Conservation (phyloP, 2,329 filamentous ascomycete genomes). For the Nectriaceae sp. region DNA sequence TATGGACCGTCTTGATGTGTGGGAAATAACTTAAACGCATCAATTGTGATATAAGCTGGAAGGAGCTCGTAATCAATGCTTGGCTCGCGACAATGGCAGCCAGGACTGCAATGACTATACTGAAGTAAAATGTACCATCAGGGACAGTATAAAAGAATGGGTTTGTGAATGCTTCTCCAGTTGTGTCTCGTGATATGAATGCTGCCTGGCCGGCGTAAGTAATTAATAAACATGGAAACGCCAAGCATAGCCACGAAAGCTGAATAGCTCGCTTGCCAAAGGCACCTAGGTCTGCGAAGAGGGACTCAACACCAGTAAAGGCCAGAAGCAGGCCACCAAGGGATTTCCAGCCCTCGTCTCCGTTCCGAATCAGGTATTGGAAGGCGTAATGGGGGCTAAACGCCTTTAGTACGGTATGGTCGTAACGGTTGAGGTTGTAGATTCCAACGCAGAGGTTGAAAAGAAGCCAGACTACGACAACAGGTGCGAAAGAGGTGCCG, state of each 20-base stretch:
- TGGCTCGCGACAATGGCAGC: conserved; percentile 77
- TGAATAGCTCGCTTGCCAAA: conserved; percentile 72
- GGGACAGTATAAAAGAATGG: conserved; percentile 75
- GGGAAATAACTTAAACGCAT: conserved; percentile 75
- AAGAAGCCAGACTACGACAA: conserved; percentile 67
- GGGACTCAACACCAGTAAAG: conserved; percentile 77
- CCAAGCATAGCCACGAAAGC: conserved; percentile 69
- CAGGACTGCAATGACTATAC: conserved; percentile 67
- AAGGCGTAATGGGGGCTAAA: conserved; percentile 63
- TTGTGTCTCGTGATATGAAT: conserved; percentile 63
- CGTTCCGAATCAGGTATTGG: conserved; percentile 60
- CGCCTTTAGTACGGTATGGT: conserved; percentile 56
- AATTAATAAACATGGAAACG: conserved; percentile 66
- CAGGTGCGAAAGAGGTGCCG: conserved; percentile 63
- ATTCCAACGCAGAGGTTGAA: conserved; percentile 66
- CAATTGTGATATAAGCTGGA: conserved; percentile 69
- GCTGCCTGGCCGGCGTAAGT: conserved; percentile 76
- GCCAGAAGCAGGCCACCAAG: conserved; percentile 72
- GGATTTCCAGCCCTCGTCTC: conserved; percentile 61
- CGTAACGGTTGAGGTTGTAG: conserved; percentile 57
- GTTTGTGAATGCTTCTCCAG: conserved; percentile 48
- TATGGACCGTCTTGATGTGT: conserved; percentile 73
- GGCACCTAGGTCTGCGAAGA: conserved; percentile 78
- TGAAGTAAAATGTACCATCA: conserved; percentile 67
- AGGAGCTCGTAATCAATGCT: conserved; percentile 75